Base-by-base conservation (phyloP, 2,329 filamentous ascomycete genomes). In the Phyllosticta capitalensis region DNA sequence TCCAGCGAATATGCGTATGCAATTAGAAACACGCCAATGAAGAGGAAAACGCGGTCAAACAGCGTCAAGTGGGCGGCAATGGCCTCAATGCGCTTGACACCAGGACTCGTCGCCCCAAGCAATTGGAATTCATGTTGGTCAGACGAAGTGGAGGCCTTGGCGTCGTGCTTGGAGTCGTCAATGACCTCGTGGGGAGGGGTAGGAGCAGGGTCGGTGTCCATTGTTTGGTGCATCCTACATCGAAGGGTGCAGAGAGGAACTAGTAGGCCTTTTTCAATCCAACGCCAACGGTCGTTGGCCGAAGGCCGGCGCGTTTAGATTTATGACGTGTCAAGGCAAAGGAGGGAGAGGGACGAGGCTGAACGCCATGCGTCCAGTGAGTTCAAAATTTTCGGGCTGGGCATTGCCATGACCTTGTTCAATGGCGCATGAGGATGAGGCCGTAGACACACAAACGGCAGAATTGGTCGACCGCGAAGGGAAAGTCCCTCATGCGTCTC, bases 1-100 rank as follows among this genome's bases (percentile, higher is more conserved):
- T 86, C 83, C 21, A 86, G 75, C 1, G 82, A 81, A 67, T 87
- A 88, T 33, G 79, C 81, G 68, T 86, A 88, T 10, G 83, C 80
- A 57, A 87, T 73, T 30, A 87, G 68, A 67, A 87, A 87, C 63
- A 87, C 75, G 22, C 83, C 76, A 9, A 80, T 66, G 70, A 87
- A 86, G 67, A 88, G 78, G 62, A 77, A 75, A 61, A 82, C 63
- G 28, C 82, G 81, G 67, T 86, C 82, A 14, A 64, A 61, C 3
- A 71, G 62, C 19, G 79, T 82, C 45, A 86, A 77, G 62, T 81
- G 76, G 9, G 76, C 70, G 6, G 79, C 72, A 53, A 86, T 74
- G 28, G 79, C 80, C 69, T 85, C 81, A 62, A 86, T 79, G 10
- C 83, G 80, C n/a, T 69, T 72, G 6, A 87, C 83, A 68, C 84